phyloP scores from a whole-genome alignment of 441 rosid genomes.

The Mallotus repandus region DNA sequence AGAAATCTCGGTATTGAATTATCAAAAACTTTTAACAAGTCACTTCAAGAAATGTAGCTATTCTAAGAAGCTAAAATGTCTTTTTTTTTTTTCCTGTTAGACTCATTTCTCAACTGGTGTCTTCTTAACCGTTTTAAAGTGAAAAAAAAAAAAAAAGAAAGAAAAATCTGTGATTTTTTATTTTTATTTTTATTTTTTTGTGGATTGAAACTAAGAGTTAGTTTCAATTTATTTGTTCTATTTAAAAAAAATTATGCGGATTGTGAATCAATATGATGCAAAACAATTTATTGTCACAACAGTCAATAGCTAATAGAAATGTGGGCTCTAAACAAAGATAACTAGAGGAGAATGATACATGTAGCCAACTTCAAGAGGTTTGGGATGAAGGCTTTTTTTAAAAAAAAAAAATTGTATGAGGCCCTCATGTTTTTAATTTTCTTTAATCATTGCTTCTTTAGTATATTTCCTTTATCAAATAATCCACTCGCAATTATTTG shows the following conservation, averaged over 20 bases:
- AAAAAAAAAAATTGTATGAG: too few relatives aligned
- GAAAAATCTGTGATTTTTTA: too few relatives aligned
- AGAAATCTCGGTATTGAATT: neutral
- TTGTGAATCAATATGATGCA: neutral
- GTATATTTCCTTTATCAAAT: neutral
- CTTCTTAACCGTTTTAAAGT: too few relatives aligned
- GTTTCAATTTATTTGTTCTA: neutral
- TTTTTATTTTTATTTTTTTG: too few relatives aligned
- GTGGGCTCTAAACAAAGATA: neutral
- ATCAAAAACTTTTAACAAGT: neutral
- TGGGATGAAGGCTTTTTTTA: too few relatives aligned
- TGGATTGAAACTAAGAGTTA: too few relatives aligned
- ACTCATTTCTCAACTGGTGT: neutral
- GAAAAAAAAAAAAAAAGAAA: too few relatives aligned
- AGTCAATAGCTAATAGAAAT: neutral
- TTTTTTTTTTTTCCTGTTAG: neutral
- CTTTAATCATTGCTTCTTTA: neutral
- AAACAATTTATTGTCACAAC: neutral
- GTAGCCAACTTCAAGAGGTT: neutral
- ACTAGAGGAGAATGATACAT: neutral
- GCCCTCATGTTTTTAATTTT: neutral
- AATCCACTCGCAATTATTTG: neutral
- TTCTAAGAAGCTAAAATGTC: neutral
- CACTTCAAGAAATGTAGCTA: neutral
- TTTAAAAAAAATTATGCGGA: neutral